phyloP scores from a whole-genome alignment of 2,329 filamentous ascomycete species.

The Colletotrichum sp. region DNA sequence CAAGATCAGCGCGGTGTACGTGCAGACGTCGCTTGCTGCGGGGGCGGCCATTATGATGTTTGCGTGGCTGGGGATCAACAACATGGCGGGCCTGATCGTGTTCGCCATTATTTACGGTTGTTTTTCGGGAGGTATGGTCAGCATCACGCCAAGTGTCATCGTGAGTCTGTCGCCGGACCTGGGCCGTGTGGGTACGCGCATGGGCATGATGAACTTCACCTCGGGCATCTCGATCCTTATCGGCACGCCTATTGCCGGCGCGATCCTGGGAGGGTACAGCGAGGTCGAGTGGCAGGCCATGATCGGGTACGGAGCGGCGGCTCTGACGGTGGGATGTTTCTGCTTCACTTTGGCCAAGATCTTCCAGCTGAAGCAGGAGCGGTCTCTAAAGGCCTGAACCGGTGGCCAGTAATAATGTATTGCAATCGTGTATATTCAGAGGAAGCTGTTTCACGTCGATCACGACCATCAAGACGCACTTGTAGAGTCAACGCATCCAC shows the following conservation, averaged over 20 bases:
- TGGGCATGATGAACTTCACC: slow-evolving; percentile 36
- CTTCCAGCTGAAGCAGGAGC: slow-evolving; percentile 9
- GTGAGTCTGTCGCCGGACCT: slow-evolving; percentile 39
- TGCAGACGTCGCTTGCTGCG: slow-evolving; percentile 35
- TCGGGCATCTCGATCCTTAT: slow-evolving; percentile 52
- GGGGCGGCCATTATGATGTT: slow-evolving; percentile 40
- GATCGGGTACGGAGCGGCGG: slow-evolving; percentile 18
- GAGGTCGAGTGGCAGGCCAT: slow-evolving; percentile 13
- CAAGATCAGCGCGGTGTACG: slow-evolving; percentile 42
- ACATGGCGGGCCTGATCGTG: slow-evolving; percentile 38
- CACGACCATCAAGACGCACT: neutral
- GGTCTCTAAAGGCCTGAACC: neutral
- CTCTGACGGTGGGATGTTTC: slow-evolving; percentile 5
- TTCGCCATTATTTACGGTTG: slow-evolving; percentile 50
- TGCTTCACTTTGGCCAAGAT: slow-evolving; percentile 10
- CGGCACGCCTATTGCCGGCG: slow-evolving; percentile 47
- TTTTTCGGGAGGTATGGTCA: slow-evolving; percentile 48
- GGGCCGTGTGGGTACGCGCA: slow-evolving; percentile 34
- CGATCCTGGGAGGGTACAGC: slow-evolving; percentile 19
- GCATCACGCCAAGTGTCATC: slow-evolving; percentile 45
- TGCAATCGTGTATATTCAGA: neutral
- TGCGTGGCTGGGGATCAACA: slow-evolving; percentile 41
- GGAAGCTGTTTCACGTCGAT: neutral
- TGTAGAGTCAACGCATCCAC: neutral
- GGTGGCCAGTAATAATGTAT: neutral